Evolutionary conservation across 2,329 filamentous ascomycete species (phyloP).

Genomic region (Epichloe scottii): DNA sequence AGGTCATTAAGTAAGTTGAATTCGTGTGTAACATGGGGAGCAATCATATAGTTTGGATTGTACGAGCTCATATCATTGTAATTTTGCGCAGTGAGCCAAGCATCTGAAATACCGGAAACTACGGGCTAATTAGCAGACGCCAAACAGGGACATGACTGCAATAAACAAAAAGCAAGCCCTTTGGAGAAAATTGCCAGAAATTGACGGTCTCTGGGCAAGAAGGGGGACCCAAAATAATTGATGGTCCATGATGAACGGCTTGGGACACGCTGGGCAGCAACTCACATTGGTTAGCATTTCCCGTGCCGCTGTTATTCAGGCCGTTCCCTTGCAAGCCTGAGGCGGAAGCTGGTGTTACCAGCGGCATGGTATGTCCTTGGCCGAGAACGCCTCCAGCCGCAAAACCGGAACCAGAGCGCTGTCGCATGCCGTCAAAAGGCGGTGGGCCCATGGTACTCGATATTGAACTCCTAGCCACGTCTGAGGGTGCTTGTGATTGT

Average conservation of each 20-base stretch:
- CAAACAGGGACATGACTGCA: background rate
- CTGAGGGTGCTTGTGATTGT: slow-evolving; percentile 27
- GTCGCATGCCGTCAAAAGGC: slow-evolving; percentile 23
- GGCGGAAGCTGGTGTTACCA: slow-evolving; percentile 59
- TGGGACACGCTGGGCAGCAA: slow-evolving; percentile 6
- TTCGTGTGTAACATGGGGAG: slow-evolving; percentile 86
- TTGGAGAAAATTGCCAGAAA: background rate
- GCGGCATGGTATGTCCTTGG: slow-evolving; percentile 44
- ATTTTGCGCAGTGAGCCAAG: slow-evolving; percentile 68
- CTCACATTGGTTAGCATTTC: slow-evolving; percentile 62
- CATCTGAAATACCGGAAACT: slow-evolving; percentile 73
- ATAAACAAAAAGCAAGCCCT: background rate
- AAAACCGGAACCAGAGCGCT: slow-evolving; percentile 29
- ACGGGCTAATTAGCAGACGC: slow-evolving; percentile 6
- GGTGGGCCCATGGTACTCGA: slow-evolving; percentile 44
- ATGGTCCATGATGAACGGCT: background rate
- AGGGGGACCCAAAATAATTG: background rate
- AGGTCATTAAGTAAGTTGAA: slow-evolving; percentile 97
- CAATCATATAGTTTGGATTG: slow-evolving; percentile 89
- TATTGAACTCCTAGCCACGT: slow-evolving; percentile 42
- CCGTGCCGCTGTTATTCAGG: slow-evolving; percentile 33
- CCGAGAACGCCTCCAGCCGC: slow-evolving; percentile 30
- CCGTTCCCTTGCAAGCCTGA: slow-evolving; percentile 53
- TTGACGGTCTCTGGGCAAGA: background rate
- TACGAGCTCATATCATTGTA: slow-evolving; percentile 92